Conservation (phyloP, 1,139 yeast species). For the Candida sanyaensis region DNA sequence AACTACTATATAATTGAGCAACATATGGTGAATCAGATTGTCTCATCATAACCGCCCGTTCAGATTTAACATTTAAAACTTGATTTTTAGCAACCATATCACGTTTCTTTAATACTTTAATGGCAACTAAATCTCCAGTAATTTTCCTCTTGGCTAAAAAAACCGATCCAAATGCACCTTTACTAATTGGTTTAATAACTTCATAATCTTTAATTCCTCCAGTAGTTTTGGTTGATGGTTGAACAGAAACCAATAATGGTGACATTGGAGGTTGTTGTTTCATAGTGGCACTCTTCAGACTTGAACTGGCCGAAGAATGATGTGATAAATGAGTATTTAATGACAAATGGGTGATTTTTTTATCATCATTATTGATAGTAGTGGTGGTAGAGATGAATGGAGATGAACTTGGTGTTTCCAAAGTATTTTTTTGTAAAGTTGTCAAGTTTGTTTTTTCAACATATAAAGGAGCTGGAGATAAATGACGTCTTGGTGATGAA, state of each 20-base stretch:
- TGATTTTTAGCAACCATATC: constrained; percentile 98
- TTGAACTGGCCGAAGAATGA: constrained; percentile 10
- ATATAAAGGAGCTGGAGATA: constrained; percentile 52
- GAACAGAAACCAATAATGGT: constrained; percentile 72
- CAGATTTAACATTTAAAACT: constrained; percentile 90
- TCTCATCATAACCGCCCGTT: constrained; percentile 96
- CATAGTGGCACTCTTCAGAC: constrained; percentile 18
- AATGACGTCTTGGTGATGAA: constrained; percentile 54
- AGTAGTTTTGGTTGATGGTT: constrained; percentile 48
- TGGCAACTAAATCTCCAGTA: constrained; percentile 95
- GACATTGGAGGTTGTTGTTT: constrained; percentile 66
- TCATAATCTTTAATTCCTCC: constrained; percentile 90
- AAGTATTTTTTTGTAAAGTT: constrained; percentile 52
- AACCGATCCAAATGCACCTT: constrained; percentile 98
- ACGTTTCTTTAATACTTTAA: constrained; percentile 88
- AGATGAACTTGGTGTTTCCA: constrained; percentile 15
- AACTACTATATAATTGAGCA: constrained; percentile 84
- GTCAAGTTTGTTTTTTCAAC: constrained; percentile 52
- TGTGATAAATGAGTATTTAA: constrained; percentile 10
- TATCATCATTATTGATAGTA: constrained; percentile 10
- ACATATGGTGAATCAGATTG: constrained; percentile 94
- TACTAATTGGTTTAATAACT: constrained; percentile 87
- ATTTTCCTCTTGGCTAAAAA: constrained; percentile 78
- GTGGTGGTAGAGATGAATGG: constrained; percentile 10
- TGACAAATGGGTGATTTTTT: constrained; percentile 17